A percentile compares a stretch with the other conserved stretches of the same genome.
These are phyloP conservation scores for Favolaschia claudopus DNA, from an alignment of 768 basidiomycete genomes.

Conservation along the genomic window DNA sequence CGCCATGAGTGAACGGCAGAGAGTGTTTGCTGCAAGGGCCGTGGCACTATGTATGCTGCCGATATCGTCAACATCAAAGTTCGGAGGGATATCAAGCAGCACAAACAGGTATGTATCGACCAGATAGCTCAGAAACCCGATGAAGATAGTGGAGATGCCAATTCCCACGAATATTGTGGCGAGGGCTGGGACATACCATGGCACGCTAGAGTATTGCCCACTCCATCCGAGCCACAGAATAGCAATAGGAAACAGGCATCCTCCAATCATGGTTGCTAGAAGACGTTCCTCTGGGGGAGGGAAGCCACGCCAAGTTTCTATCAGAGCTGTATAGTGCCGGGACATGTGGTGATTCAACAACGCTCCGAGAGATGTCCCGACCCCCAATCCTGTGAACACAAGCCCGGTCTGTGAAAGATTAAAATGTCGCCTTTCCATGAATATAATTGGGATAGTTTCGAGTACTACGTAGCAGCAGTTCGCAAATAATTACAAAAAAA, in stretches of 20 bases:
- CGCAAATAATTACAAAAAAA: not conserved
- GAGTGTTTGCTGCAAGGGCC: conserved; percentile 47
- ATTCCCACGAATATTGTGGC: conserved; percentile 56
- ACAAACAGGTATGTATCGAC: conserved; percentile 64
- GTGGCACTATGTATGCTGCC: too few species aligned
- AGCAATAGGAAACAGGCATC: conserved; percentile 58
- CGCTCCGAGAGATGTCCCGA: conserved; percentile 53
- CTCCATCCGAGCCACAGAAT: conserved; percentile 77
- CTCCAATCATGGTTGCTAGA: conserved; percentile 58
- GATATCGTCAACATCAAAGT: too few species aligned
- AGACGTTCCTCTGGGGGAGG: conserved; percentile 70
- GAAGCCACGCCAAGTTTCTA: too few species aligned
- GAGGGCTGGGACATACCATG: conserved; percentile 64
- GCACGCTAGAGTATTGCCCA: conserved; percentile 56
- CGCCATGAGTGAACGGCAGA: conserved; percentile 44
- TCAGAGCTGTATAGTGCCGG: conserved; percentile 48
- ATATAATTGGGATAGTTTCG: conserved; percentile 61
- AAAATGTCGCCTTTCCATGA: conserved; percentile 43
- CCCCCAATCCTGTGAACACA: conserved; percentile 64
- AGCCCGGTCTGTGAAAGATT: conserved; percentile 47
- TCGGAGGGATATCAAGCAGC: too few species aligned
- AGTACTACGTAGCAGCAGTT: conserved; percentile 60
- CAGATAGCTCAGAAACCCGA: conserved; percentile 64
- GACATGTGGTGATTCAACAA: conserved; percentile 49
- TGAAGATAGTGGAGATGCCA: conserved; percentile 62